Evolutionary conservation across 768 basidiomycete species (phyloP).

Genomic region (Boletus insuetus): DNA sequence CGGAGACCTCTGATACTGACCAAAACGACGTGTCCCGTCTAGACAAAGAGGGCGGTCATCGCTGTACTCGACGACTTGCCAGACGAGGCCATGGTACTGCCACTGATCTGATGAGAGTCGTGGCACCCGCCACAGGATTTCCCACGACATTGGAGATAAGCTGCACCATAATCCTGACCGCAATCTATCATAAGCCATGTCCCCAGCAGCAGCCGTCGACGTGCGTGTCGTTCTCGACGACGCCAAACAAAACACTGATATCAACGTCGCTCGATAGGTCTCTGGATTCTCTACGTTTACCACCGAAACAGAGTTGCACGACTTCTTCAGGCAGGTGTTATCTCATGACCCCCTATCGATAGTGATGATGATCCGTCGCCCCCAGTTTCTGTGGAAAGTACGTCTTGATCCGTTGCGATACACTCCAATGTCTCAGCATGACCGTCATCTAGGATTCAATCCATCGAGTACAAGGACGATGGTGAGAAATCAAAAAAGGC

Average conservation of each 20-base stretch:
- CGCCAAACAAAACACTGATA: not conserved
- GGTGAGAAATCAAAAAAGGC: slow-evolving; percentile 47
- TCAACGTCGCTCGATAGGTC: slow-evolving; percentile 45
- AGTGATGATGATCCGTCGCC: not conserved
- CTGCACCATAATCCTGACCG: no score
- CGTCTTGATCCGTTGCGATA: slow-evolving; percentile 17
- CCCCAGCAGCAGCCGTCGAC: slow-evolving; percentile 24
- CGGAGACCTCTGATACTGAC: no score
- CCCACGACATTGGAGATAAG: no score
- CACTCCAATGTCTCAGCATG: not conserved
- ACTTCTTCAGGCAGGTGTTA: slow-evolving; percentile 72
- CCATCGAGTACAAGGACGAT: slow-evolving; percentile 55
- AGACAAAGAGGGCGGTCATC: no score
- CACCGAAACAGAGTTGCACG: slow-evolving; percentile 62
- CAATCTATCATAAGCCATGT: slow-evolving; percentile 14
- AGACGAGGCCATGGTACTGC: no score
- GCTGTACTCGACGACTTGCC: no score
- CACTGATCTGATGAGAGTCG: no score
- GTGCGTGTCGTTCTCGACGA: slow-evolving; percentile 30
- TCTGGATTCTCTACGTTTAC: slow-evolving; percentile 66
- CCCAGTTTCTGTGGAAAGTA: slow-evolving; percentile 85
- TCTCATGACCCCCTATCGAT: slow-evolving; percentile 1
- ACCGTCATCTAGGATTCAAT: slow-evolving; percentile 48
- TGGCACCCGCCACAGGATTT: no score
- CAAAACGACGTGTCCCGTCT: no score